Conservation (phyloP, 2,329 filamentous ascomycete genomes). For the Leptographium flavum region DNA sequence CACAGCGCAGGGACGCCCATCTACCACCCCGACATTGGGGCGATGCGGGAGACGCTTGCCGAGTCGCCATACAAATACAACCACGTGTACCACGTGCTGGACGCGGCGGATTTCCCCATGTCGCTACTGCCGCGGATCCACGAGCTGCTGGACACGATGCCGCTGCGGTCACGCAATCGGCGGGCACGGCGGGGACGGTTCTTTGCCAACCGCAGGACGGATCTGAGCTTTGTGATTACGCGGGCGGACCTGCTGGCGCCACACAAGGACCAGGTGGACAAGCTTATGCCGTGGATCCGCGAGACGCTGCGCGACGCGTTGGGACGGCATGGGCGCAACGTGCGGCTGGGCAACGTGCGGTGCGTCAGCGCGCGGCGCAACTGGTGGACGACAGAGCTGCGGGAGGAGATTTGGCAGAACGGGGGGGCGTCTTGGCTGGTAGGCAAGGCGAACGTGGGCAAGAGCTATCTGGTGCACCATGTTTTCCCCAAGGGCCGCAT, state of each 20-base stretch:
- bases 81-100: slow-evolving; percentile 87
- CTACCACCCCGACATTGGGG: slow-evolving; percentile 65
- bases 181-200: slow-evolving; percentile 56
- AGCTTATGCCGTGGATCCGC: slow-evolving; percentile 71
- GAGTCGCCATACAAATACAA: slow-evolving; percentile 86
- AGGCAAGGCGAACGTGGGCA: slow-evolving; percentile 96
- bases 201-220: slow-evolving; percentile 51
- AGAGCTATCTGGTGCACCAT: slow-evolving; percentile 78
- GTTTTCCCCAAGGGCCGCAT: slow-evolving; percentile 68
- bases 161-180: slow-evolving; percentile 66
- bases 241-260: slow-evolving; percentile 75
- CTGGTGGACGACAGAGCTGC: slow-evolving; percentile 86
- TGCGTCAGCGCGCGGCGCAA: slow-evolving; percentile 74
- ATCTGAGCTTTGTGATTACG: slow-evolving; percentile 84
- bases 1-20: slow-evolving; percentile 60
- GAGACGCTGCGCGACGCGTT: slow-evolving; percentile 65
- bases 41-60: slow-evolving; percentile 69
- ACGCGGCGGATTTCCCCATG: slow-evolving; percentile 94
- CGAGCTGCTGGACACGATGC: slow-evolving; percentile 53
- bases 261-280: slow-evolving; percentile 69
- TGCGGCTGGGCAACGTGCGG: slow-evolving; percentile 77
- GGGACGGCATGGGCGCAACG: slow-evolving; percentile 47
- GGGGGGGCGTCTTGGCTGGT: slow-evolving; percentile 91
- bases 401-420: slow-evolving; percentile 69
- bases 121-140: slow-evolving; percentile 71